Evolutionary conservation across 176 grass and related monocot species (phyloP).

Genomic region (Oryza nivara): DNA sequence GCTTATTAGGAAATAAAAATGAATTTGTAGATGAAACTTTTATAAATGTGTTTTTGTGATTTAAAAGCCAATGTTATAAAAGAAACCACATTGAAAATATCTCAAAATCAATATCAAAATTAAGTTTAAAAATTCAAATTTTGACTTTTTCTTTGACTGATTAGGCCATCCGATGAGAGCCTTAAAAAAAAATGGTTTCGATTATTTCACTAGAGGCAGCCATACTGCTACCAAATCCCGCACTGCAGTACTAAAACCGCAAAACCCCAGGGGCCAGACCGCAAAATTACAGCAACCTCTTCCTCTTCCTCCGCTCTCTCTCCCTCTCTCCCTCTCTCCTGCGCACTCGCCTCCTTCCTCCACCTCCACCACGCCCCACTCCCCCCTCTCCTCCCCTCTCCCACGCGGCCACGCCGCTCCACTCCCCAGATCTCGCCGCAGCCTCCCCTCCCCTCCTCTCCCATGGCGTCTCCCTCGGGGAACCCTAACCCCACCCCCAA

Average conservation of each 20-base stretch:
- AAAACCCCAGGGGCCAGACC: background rate
- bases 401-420: background rate
- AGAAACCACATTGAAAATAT: no score
- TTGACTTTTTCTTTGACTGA: no score
- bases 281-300: background rate
- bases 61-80: no score
- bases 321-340: slow-evolving; percentile 1
- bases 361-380: slow-evolving; percentile 1
- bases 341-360: background rate
- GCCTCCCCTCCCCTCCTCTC: background rate
- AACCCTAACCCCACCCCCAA: slow-evolving; percentile 53
- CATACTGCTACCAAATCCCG: background rate
- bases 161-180: no score
- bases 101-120: no score
- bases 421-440: background rate
- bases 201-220: no score
- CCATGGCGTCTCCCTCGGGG: slow-evolving; percentile 73
- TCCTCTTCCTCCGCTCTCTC: background rate
- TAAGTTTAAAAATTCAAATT: no score
- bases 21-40: no score
- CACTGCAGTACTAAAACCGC: background rate
- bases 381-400: slow-evolving; percentile 20
- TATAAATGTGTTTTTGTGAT: no score
- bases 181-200: no score
- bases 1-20: no score